Evolutionary conservation across 371 early-diverging fungal species (phyloP).

Genomic region (Apophysomyces ossiformis): DNA sequence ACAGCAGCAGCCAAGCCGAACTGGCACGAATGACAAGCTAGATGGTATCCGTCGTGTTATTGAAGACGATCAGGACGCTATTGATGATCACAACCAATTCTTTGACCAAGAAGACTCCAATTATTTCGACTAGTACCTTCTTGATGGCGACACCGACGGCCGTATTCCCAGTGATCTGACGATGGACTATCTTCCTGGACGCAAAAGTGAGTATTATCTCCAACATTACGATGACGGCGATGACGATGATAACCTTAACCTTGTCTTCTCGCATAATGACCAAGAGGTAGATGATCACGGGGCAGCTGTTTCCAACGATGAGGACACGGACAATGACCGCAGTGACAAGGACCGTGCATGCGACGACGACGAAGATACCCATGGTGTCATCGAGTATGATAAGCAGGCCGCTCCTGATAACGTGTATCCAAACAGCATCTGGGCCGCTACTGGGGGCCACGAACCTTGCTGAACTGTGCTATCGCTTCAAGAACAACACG

Average conservation of each 20-base stretch:
- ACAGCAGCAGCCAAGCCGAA: not conserved
- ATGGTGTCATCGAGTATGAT: not conserved
- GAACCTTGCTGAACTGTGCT: constrained; percentile 10
- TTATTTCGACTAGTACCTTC: not conserved
- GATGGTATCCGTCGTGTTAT: not conserved
- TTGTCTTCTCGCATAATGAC: not conserved
- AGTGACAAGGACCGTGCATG: too few species aligned
- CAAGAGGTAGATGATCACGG: not conserved
- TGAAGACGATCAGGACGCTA: not conserved
- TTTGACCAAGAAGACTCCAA: not conserved
- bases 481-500: constrained; percentile 2
- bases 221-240: not conserved
- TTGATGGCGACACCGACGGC: not conserved
- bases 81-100: not conserved
- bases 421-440: not conserved
- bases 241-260: not conserved
- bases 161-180: not conserved
- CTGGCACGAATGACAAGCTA: not conserved
- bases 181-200: not conserved
- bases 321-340: not conserved
- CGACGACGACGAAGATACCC: not conserved
- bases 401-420: not conserved
- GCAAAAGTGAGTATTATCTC: not conserved
- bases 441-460: not conserved
- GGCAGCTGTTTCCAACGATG: not conserved